Evolutionary conservation across 192 early-diverging fungal genomes (phyloP).

Genomic region (Phycomyces blakesleeanus): DNA sequence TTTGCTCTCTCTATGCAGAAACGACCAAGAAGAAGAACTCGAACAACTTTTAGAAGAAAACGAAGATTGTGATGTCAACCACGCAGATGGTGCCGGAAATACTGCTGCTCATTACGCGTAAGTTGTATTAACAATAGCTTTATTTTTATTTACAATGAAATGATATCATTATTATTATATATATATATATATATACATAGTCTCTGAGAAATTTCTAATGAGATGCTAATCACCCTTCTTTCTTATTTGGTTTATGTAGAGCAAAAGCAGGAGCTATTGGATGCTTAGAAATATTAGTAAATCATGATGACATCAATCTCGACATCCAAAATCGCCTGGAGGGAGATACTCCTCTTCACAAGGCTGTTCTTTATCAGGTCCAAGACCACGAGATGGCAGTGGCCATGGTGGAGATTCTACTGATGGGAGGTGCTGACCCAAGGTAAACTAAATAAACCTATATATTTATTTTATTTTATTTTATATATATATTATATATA

Average conservation of each 20-base stretch:
- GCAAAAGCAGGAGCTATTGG: slow-evolving; percentile 57
- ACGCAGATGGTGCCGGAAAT: slow-evolving; percentile 59
- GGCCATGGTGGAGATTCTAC: slow-evolving; percentile 57
- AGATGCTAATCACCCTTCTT: too few relatives aligned
- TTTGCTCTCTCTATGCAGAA: slow-evolving; percentile 63
- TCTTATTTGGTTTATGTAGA: slow-evolving; percentile 18
- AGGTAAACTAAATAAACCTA: slow-evolving; percentile 23
- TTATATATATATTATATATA: too few relatives aligned
- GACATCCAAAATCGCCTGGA: slow-evolving; percentile 52
- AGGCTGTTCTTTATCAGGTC: slow-evolving; percentile 50
- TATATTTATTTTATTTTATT: too few relatives aligned
- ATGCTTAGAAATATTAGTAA: slow-evolving; percentile 55
- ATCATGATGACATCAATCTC: slow-evolving; percentile 51
- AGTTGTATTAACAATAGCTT: too few relatives aligned
- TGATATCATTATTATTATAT: too few relatives aligned
- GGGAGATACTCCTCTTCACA: slow-evolving; percentile 68
- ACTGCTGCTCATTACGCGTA: slow-evolving; percentile 71
- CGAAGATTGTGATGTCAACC: slow-evolving; percentile 51
- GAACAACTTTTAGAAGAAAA: slow-evolving; percentile 49
- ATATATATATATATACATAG: too few relatives aligned
- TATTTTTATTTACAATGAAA: too few relatives aligned
- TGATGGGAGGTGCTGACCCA: slow-evolving; percentile 50
- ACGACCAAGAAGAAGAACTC: slow-evolving; percentile 67
- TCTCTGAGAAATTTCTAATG: too few relatives aligned
- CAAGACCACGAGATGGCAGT: slow-evolving; percentile 54